Evolutionary conservation across 208 protist genomes (phyloP).

Genomic region (Trypanosoma caninum): DNA sequence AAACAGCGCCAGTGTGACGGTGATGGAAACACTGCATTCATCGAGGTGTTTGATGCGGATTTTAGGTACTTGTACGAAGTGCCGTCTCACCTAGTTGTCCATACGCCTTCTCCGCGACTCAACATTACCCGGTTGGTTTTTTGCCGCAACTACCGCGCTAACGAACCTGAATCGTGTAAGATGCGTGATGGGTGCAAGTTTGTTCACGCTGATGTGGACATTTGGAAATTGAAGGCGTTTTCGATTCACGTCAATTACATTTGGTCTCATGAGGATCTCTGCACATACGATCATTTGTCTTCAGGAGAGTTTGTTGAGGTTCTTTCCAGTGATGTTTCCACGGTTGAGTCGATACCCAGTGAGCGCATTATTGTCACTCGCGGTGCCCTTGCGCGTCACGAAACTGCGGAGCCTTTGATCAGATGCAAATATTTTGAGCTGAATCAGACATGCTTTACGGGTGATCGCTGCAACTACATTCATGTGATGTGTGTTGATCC

Average conservation of each 20-base stretch:
- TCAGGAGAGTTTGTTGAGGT: slow-evolving; percentile 26
- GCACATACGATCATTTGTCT: slow-evolving; percentile 68
- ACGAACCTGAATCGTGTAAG: slow-evolving; percentile 34
- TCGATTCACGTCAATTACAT: slow-evolving; percentile 83
- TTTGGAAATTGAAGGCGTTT: slow-evolving; percentile 24
- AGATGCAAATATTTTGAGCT: slow-evolving; percentile 39
- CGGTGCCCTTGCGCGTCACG: slow-evolving; percentile 18
- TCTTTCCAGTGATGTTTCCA: slow-evolving; percentile 23
- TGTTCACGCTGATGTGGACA: slow-evolving; percentile 63
- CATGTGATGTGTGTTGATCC: slow-evolving; percentile 41
- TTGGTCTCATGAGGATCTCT: slow-evolving; percentile 45
- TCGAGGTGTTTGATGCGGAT: slow-evolving; percentile 51
- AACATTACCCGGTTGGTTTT: slow-evolving; percentile 68
- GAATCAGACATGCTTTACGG: slow-evolving; percentile 35
- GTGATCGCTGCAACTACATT: slow-evolving; percentile 37
- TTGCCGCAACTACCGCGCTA: slow-evolving; percentile 56
- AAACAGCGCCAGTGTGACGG: no score
- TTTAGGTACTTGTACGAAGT: slow-evolving; percentile 63
- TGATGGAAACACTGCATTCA: no score
- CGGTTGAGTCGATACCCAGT: slow-evolving; percentile 24
- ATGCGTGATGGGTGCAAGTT: slow-evolving; percentile 68
- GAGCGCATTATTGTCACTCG: slow-evolving; percentile 35
- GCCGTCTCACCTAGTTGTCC: slow-evolving; percentile 45
- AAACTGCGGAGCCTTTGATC: slow-evolving; percentile 23
- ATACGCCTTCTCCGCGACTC: slow-evolving; percentile 55